phyloP scores from a whole-genome alignment of 176 grass and related monocot species.

The Rhynchospora pubera region DNA sequence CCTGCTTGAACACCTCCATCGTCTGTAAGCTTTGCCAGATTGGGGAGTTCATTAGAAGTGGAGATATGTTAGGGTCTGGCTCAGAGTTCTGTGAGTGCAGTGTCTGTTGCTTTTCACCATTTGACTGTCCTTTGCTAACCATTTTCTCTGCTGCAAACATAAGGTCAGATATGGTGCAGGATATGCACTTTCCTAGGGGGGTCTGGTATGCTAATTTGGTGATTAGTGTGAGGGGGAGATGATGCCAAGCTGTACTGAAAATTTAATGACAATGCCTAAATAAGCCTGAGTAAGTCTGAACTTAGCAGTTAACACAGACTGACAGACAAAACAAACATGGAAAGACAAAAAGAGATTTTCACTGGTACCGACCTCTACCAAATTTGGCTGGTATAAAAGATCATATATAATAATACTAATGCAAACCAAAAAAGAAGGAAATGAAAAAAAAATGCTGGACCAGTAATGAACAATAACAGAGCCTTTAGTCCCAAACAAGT shows the following conservation, averaged over 20 bases:
- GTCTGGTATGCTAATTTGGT: background rate
- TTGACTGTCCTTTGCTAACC: background rate
- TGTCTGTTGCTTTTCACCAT: background rate
- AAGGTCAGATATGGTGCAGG: background rate
- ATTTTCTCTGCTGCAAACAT: background rate
- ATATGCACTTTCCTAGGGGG: background rate
- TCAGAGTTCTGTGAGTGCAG: background rate
- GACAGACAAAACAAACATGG: background rate
- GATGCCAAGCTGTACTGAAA: background rate
- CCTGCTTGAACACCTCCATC: slow-evolving; percentile 6
- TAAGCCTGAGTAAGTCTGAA: background rate
- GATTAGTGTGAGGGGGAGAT: background rate
- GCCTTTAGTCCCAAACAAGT: too few relatives aligned
- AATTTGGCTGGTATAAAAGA: background rate
- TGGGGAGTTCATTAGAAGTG: background rate
- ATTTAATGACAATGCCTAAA: background rate
- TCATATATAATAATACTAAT: background rate
- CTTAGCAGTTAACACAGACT: background rate
- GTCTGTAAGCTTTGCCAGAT: slow-evolving; percentile 5
- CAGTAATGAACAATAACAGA: background rate
- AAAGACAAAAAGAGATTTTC: background rate
- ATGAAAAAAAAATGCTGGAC: background rate
- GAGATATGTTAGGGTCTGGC: background rate
- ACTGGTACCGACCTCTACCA: background rate
- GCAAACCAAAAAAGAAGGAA: background rate